Percentiles rank a stretch among this genome's conserved stretches.
phyloP scores from a whole-genome alignment of 352 stramenopile genomes.

The Phytophthora tentaculata region DNA sequence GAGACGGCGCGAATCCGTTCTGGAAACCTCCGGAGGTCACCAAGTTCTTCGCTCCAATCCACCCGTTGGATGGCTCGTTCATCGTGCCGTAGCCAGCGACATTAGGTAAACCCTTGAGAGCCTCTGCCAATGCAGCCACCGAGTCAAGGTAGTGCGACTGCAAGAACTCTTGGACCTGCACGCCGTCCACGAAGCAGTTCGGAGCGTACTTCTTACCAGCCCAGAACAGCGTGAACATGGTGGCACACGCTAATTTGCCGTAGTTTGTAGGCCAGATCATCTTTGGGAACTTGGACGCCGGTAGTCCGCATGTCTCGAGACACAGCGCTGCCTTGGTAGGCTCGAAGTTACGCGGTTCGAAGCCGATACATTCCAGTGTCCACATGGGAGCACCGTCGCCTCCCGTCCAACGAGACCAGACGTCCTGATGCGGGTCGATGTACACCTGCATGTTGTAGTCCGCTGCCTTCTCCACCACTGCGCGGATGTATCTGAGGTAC shows the following conservation, averaged over 20 bases:
- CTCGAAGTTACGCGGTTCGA: conserved; percentile 53
- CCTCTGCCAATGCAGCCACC: conserved; percentile 63
- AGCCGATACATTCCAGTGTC: conserved; percentile 77
- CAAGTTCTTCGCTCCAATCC: conserved; percentile 64
- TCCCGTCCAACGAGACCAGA: conserved; percentile 86
- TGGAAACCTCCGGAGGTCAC: conserved; percentile 51
- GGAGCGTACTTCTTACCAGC: conserved; percentile 74
- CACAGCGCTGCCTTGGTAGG: conserved; percentile 47
- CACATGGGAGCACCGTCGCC: conserved; percentile 89
- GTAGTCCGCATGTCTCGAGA: conserved; percentile 54
- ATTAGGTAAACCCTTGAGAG: conserved; percentile 41
- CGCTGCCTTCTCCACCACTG: conserved; percentile 61
- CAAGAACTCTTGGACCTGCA: not conserved
- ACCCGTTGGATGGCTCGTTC: conserved; percentile 87
- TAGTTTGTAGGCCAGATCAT: conserved; percentile 74
- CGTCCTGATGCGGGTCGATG: conserved; percentile 71
- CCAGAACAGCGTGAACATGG: conserved; percentile 91
- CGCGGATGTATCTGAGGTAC: conserved; percentile 76
- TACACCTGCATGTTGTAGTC: conserved; percentile 78
- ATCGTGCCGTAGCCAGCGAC: conserved; percentile 89
- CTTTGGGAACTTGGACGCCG: conserved; percentile 65
- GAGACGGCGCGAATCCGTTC: conserved; percentile 33
- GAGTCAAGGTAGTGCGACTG: conserved; percentile 52
- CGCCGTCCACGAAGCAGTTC: conserved; percentile 41
- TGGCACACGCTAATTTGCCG: conserved; percentile 78